Conservation (phyloP, 306 rosid species). For the Nissolia schottii region DNA sequence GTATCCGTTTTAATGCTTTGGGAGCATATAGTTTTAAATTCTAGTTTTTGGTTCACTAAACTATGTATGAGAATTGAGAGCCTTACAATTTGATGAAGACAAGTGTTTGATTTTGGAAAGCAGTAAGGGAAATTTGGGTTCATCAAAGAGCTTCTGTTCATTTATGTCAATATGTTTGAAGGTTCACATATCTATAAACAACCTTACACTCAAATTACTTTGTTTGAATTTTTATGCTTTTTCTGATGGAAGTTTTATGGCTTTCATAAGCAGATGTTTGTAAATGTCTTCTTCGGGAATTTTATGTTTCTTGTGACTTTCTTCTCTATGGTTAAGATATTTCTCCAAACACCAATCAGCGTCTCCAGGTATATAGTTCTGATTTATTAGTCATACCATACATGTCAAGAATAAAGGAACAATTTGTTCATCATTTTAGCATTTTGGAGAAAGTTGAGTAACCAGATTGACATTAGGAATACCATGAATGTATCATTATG, state of each 20-base stretch:
- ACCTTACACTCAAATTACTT: conserved; percentile 3
- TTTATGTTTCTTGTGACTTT: conserved; percentile 55
- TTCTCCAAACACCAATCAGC: conserved; percentile 42
- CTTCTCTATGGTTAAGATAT: conserved; percentile 40
- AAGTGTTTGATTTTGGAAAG: conserved; percentile 55
- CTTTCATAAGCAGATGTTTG: conserved; percentile 47
- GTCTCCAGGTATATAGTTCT: conserved; percentile 46
- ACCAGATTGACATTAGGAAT: conserved; percentile 1
- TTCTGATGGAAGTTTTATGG: conserved; percentile 10
- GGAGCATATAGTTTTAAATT: not conserved
- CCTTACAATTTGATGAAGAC: conserved; percentile 54
- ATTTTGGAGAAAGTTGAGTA: not conserved
- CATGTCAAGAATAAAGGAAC: conserved; percentile 1
- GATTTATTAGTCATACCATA: not conserved
- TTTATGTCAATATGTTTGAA: conserved; percentile 52
- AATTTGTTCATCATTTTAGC: not conserved
- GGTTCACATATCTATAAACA: conserved; percentile 38
- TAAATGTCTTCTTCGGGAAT: conserved; percentile 66
- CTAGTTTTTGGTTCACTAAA: conserved; percentile 11
- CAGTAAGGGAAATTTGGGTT: conserved; percentile 38
- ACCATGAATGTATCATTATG: not conserved
- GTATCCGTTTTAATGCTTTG: not conserved
- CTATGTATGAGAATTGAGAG: conserved; percentile 3
- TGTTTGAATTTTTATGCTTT: conserved; percentile 22
- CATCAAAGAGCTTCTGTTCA: conserved; percentile 45